A percentile compares a stretch with the other conserved stretches of the same genome.
phyloP scores from a whole-genome alignment of 352 stramenopile species.

The Phytopythium delawarense region DNA sequence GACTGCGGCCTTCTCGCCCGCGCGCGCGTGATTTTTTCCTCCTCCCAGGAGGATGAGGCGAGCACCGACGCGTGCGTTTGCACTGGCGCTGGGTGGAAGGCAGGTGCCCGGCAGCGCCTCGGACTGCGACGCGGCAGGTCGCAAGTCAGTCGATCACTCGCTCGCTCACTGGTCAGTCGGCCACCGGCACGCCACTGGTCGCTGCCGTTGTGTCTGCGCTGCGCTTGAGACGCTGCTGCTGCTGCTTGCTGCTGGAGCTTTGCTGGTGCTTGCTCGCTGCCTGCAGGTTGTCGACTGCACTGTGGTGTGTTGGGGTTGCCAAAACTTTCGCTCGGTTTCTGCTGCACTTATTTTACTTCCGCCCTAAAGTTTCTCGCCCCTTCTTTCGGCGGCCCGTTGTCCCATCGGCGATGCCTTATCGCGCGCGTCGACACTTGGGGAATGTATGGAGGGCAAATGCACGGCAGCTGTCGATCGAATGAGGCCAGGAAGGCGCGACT shows the following conservation, averaged over 20 bases:
- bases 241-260: no score
- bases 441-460: background rate
- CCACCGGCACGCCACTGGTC: no score
- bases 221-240: no score
- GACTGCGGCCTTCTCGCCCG: background rate
- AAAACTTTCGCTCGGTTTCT: background rate
- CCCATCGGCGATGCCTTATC: conserved; percentile 2
- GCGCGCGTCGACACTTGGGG: background rate
- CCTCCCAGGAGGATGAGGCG: background rate
- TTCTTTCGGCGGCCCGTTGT: background rate
- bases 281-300: background rate
- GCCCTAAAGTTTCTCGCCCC: background rate
- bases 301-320: no score
- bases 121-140: background rate
- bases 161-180: no score
- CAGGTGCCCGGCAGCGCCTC: background rate
- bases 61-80: no score
- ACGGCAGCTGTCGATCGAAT: conserved; percentile 4
- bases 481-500: background rate
- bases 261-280: no score
- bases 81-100: no score
- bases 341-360: conserved; percentile 4
- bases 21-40: background rate
- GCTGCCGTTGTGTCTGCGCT: no score
- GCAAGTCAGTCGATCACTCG: no score